Evolutionary conservation across 169 alveolate genomes (phyloP).

Genomic region (Condylostoma magnum): DNA sequence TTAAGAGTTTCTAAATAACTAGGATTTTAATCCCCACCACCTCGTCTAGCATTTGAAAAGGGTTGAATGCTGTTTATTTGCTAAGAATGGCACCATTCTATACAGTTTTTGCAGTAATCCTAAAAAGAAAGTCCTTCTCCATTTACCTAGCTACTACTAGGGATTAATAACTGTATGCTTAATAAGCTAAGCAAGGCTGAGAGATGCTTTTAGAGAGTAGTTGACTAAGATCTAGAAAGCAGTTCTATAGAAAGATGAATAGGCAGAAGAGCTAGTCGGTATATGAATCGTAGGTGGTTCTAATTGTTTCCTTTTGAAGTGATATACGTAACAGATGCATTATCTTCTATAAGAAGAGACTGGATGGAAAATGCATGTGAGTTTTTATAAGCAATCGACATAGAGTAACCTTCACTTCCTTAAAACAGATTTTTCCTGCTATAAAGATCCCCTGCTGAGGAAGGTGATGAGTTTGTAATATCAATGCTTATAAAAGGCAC

Average conservation of each 20-base stretch:
- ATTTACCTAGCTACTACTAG: slow-evolving; percentile 25
- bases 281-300: slow-evolving; percentile 12
- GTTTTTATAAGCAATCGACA: background rate
- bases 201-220: background rate
- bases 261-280: slow-evolving; percentile 20
- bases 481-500: background rate
- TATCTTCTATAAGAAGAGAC: background rate
- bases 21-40: background rate
- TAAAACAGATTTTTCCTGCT: background rate
- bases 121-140: slow-evolving; percentile 22
- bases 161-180: slow-evolving; percentile 1
- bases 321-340: slow-evolving; percentile 19
- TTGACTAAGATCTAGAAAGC: background rate
- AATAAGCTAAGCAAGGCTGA: slow-evolving; percentile 20
- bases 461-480: background rate
- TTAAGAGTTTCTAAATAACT: background rate
- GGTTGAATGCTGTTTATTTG: slow-evolving; percentile 19
- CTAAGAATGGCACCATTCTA: slow-evolving; percentile 22
- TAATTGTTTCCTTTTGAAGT: slow-evolving; percentile 29
- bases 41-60: slow-evolving; percentile 29
- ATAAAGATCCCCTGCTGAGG: background rate
- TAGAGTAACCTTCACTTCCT: background rate
- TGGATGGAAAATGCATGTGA: slow-evolving; percentile 2
- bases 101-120: background rate
- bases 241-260: slow-evolving; percentile 25